Percentiles rank a stretch among this genome's conserved stretches.
Evolutionary conservation across 2,329 filamentous ascomycete genomes (phyloP).

Genomic region (Fusarium sp.): DNA sequence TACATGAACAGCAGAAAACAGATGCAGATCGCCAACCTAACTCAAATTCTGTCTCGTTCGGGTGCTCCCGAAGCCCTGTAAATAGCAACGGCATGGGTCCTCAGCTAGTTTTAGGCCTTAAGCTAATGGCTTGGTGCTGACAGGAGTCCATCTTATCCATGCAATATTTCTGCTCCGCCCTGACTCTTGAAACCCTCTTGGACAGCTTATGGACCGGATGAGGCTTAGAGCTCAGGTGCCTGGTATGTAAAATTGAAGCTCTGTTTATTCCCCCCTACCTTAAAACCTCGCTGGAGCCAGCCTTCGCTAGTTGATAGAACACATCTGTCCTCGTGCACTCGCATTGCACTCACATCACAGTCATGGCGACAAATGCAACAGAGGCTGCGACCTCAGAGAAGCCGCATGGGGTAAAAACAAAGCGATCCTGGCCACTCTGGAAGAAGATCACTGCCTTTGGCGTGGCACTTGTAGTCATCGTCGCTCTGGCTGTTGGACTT

Average conservation of each 20-base stretch:
- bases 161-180: conserved; percentile 21
- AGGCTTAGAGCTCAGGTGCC: conserved; percentile 15
- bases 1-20: neutral
- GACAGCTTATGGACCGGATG: conserved; percentile 13
- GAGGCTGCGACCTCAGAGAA: conserved; percentile 10
- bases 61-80: conserved; percentile 24
- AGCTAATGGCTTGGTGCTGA: conserved; percentile 18
- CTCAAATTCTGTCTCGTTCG: conserved; percentile 1
- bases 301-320: neutral
- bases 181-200: conserved; percentile 9
- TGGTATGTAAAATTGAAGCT: conserved; percentile 16
- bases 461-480: conserved; percentile 38
- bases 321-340: neutral
- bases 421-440: conserved; percentile 40
- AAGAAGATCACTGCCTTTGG: conserved; percentile 44
- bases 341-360: neutral
- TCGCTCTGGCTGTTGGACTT: conserved; percentile 62
- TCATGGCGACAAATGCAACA: conserved; percentile 12
- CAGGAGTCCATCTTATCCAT: conserved; percentile 19
- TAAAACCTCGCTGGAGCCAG: neutral
- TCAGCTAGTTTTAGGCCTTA: conserved; percentile 25
- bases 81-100: neutral
- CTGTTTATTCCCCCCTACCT: neutral
- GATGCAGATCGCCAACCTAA: neutral
- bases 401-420: neutral